Percentiles rank a stretch among this genome's conserved stretches.
These are phyloP conservation scores for Ceratocystis destructans DNA, from an alignment of 2,329 filamentous ascomycete species.

Conservation along the genomic window DNA sequence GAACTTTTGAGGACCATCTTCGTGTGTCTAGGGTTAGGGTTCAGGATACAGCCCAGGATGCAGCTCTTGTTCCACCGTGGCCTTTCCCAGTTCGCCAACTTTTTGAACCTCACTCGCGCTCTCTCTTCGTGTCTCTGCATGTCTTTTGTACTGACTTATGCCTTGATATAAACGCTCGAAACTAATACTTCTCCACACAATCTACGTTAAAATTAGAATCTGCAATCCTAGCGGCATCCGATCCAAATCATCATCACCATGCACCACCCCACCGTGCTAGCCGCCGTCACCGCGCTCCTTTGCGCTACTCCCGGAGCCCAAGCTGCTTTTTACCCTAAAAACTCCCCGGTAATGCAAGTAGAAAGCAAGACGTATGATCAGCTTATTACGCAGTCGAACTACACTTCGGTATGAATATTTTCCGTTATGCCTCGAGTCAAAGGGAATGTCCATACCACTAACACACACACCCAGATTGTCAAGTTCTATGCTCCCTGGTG, in stretches of 20 bases:
- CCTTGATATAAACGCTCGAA: background rate
- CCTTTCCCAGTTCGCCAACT: background rate
- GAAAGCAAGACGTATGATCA: slow-evolving; percentile 65
- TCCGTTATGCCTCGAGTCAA: background rate
- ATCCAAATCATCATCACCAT: background rate
- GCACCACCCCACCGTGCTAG: slow-evolving; percentile 9
- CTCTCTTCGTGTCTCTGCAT: background rate
- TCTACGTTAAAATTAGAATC: background rate
- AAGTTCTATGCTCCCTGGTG: slow-evolving; percentile 98
- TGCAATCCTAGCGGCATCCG: background rate
- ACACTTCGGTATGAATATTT: slow-evolving; percentile 59
- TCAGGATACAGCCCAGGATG: background rate
- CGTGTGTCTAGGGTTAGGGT: background rate
- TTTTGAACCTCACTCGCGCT: background rate
- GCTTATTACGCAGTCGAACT: slow-evolving; percentile 75
- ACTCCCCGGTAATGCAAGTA: slow-evolving; percentile 74
- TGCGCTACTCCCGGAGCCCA: slow-evolving; percentile 4
- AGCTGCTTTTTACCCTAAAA: slow-evolving; percentile 70
- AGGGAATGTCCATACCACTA: background rate
- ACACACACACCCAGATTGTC: slow-evolving; percentile 34
- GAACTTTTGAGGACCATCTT: background rate
- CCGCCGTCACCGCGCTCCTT: background rate
- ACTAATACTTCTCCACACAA: background rate
- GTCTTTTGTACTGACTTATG: background rate
- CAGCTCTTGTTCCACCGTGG: background rate